Evolutionary conservation across 257 asterid species (phyloP), one percentile per base, ranked within the genome.

Genomic region (Solanum pennellii): DNA sequence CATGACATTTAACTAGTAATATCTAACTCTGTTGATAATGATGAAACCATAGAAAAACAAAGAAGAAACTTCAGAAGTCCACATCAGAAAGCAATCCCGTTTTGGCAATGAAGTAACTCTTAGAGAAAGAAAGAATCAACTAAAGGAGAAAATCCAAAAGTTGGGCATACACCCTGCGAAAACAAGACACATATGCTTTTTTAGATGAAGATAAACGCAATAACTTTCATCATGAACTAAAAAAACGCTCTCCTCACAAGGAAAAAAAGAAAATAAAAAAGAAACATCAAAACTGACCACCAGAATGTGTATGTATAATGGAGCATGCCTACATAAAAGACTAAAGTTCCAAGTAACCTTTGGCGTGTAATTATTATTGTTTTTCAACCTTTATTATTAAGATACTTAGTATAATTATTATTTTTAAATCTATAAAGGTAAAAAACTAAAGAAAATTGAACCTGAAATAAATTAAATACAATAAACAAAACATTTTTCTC

Each of bases 21-120:
- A 9, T 49, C 21, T 52, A 52, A 0, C 0, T 0, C 0, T 2
- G 9, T 52, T 2, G 23, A 25, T 77, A 33, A 15, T 4, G 0
- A 77, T 56, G 47, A 20, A 1, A 7, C n/a, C 1, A 13, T 77
- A 42, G 62, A 42, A 42, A 41, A 77, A 77, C 0, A 42, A 77
- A 77, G 37, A 76, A 76, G 59, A 42, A 76, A 77, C 33, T 4
- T 7, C 2, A 77, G 39, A 52, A 52, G 60, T 52, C 60, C 23
- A 52, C 23, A 52, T 52, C 60, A 52, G 9, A 52, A 52, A 52
- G 83, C 3, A 77, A 77, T n/a, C 60, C 5, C n/a, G 9, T 49
- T 49, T 49, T 49, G 1, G 60, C 60, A 15, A 16, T 49, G 16
- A 14, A 2, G 6, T 16, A 49, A 49, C 21, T 15, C 9, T 49